Conservation (phyloP, 2,329 filamentous ascomycete genomes). For the Nectriaceae sp. region DNA sequence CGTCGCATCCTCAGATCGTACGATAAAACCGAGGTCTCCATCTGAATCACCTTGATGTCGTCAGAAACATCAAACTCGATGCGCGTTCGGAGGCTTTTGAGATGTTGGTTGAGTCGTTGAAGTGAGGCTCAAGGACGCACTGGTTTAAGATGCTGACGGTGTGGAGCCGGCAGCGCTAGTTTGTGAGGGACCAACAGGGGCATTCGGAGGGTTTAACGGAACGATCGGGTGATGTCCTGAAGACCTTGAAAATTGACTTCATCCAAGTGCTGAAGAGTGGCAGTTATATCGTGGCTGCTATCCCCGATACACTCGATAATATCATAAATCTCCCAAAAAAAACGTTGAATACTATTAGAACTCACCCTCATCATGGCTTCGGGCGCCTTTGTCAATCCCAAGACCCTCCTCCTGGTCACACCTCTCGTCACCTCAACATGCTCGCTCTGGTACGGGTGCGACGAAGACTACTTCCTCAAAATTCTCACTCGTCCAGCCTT, state of each 20-base stretch:
- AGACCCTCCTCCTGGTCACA: conserved; percentile 41
- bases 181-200: neutral
- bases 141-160: neutral
- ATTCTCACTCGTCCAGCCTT: conserved; percentile 35
- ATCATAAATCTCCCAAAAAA: no score
- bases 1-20: no score
- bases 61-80: no score
- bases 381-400: conserved; percentile 39
- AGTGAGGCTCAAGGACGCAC: neutral
- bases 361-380: conserved; percentile 36
- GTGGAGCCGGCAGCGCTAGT: neutral
- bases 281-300: no score
- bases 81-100: conserved; percentile 16
- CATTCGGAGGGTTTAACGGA: neutral
- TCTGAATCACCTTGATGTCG: no score
- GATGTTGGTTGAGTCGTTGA: neutral
- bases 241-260: no score
- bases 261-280: no score
- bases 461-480: conserved; percentile 46
- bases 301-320: no score
- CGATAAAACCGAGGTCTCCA: no score
- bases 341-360: no score
- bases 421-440: conserved; percentile 50
- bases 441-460: conserved; percentile 46
- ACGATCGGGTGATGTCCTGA: neutral